Evolutionary conservation across 352 stramenopile species (phyloP).

Genomic region (Globisporangium okanoganense): DNA sequence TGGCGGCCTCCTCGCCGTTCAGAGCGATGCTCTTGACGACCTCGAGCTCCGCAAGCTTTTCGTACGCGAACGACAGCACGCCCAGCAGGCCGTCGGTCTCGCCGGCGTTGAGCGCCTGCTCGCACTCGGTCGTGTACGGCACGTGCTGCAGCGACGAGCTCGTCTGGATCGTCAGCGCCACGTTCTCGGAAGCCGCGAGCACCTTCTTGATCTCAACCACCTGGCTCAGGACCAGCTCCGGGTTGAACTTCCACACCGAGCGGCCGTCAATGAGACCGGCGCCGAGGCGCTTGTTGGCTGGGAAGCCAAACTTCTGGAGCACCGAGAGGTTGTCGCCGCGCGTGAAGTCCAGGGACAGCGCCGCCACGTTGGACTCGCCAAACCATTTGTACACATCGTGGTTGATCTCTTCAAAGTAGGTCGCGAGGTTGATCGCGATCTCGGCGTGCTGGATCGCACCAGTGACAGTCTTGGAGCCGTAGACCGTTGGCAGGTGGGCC

Average conservation of each 20-base stretch:
- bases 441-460: constrained; percentile 61
- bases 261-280: constrained; percentile 88
- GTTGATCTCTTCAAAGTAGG: constrained; percentile 90
- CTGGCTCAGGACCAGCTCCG: constrained; percentile 43
- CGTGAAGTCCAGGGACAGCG: constrained; percentile 91
- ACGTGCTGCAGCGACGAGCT: constrained; percentile 90
- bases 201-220: constrained; percentile 64
- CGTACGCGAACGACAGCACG: constrained; percentile 86
- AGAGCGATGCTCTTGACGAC: constrained; percentile 73
- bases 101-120: constrained; percentile 62
- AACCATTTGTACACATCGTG: constrained; percentile 90
- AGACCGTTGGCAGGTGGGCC: constrained; percentile 56
- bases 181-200: constrained; percentile 34
- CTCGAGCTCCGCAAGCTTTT: constrained; percentile 88
- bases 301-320: constrained; percentile 86
- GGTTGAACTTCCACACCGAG: constrained; percentile 90
- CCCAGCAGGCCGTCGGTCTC: constrained; percentile 70
- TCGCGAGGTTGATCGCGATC: constrained; percentile 72
- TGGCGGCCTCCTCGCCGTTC: constrained; percentile 48
- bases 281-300: constrained; percentile 79
- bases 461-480: constrained; percentile 49
- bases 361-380: constrained; percentile 54
- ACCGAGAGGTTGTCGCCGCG: constrained; percentile 82
- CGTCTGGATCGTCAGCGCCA: constrained; percentile 77
- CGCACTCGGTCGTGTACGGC: constrained; percentile 82